Evolutionary conservation across 148 eudicot species (phyloP).

Genomic region (Nepenthes gracilis): DNA sequence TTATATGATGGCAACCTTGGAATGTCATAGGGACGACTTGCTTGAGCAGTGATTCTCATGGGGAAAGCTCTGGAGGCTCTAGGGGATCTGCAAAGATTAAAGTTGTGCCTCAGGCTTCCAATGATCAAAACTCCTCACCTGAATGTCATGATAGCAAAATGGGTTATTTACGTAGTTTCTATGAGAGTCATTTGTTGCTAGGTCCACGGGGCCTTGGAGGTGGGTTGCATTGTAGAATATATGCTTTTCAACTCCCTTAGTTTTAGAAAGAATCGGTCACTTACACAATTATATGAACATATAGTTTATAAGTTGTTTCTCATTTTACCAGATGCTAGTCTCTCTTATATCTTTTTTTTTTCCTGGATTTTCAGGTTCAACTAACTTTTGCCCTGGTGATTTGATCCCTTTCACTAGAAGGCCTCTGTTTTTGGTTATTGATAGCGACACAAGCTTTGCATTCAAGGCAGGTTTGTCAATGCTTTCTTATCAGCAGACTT

Average conservation of each 20-base stretch:
- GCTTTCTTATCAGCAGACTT: constrained; percentile 17
- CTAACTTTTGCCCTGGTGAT: constrained; percentile 79
- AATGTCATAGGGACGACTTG: constrained; percentile 40
- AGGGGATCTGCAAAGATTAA: constrained; percentile 46
- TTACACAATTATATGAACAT: no score
- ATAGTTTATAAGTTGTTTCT: background rate
- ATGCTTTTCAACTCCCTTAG: background rate
- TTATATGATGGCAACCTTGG: constrained; percentile 7
- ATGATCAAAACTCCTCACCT: constrained; percentile 19
- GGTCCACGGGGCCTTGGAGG: constrained; percentile 83
- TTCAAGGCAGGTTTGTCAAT: constrained; percentile 99
- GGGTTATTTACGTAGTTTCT: constrained; percentile 39
- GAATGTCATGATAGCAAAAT: constrained; percentile 34
- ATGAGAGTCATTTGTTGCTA: constrained; percentile 52
- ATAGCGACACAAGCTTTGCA: constrained; percentile 97
- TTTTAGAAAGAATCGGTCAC: background rate
- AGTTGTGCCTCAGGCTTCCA: constrained; percentile 30
- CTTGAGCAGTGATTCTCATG: constrained; percentile 22
- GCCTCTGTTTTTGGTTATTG: constrained; percentile 80
- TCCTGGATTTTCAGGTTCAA: constrained; percentile 57
- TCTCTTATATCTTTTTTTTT: background rate
- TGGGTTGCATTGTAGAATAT: constrained; percentile 15
- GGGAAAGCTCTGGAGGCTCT: constrained; percentile 50
- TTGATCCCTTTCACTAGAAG: constrained; percentile 85
- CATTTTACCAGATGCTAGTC: background rate